Base-by-base conservation (phyloP, 2,329 filamentous ascomycete genomes). In the Zymoseptoria ardabiliae region DNA sequence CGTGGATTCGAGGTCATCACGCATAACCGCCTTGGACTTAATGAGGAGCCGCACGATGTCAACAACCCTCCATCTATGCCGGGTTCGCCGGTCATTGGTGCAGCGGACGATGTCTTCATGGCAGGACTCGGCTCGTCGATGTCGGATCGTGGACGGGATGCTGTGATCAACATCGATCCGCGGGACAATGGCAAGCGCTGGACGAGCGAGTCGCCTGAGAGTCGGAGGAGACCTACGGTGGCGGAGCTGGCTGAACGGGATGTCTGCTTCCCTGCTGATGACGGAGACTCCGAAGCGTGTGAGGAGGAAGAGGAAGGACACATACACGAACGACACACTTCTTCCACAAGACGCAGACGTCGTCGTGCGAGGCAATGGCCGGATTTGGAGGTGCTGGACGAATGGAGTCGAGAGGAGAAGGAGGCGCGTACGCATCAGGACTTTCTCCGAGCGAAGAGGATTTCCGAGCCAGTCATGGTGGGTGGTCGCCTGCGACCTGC, bases 371-470 rank as follows among this genome's bases (percentile, higher is more conserved):
- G 85, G 41, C 86, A 88, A 65, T 97, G 92, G 91, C 94, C 94
- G 0, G 91, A 97, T 72, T 77, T 97, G 17, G 79, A 84, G 1
- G 84, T 90, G 4, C 77, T 99, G 10, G 90, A 97, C 60, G 90
- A 96, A 64, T 99, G 92, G 92, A 91, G 88, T 62, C 83, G 83
- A 3, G 86, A 93, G 65, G 94, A 99, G 74, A 96, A 96, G 74
- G 91, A 96, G 71, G 87, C 87, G 59, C 84, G 90, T 56, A 93
- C 84, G 56, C 69, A 72, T 23, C 75, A 79, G 55, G 90, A 94
- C 59, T 90, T 89, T 57, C 84, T 90, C 49, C 85, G 91, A 2
- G 88, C 89, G 53, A 96, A 96, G 77, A 94, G 89, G 73, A 93
- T 97, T 65, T 95, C 88, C 5, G 94, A 99, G 71, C 94, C 94